Evolutionary conservation across 2,329 filamentous ascomycete genomes (phyloP).

Genomic region (Sarocladium kiliense): DNA sequence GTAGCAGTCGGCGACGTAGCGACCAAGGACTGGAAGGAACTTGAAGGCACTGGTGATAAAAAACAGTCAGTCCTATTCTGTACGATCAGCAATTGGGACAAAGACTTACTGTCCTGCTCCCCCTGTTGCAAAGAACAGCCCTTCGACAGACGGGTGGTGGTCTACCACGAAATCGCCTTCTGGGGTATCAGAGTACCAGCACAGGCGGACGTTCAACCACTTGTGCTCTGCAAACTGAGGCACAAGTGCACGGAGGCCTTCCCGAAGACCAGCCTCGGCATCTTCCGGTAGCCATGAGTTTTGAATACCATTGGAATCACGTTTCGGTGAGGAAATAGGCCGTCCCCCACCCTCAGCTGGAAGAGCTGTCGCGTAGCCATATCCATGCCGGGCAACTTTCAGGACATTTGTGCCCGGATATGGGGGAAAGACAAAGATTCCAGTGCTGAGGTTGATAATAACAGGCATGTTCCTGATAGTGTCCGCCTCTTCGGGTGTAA

Average conservation of each 20-base stretch:
- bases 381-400: slow-evolving; percentile 57
- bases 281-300: slow-evolving; percentile 43
- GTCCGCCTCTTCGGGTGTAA: slow-evolving; percentile 53
- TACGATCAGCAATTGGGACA: too few relatives aligned
- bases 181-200: slow-evolving; percentile 63
- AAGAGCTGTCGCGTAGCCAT: slow-evolving; percentile 41
- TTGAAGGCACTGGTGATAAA: slow-evolving; percentile 19
- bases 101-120: slow-evolving; percentile 35
- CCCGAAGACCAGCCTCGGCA: slow-evolving; percentile 45
- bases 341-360: slow-evolving; percentile 16
- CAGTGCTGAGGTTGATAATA: slow-evolving; percentile 41
- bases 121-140: slow-evolving; percentile 42
- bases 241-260: slow-evolving; percentile 46
- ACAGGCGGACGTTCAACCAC: slow-evolving; percentile 48
- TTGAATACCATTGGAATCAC: slow-evolving; percentile 28
- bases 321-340: slow-evolving; percentile 26
- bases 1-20: slow-evolving; percentile 25
- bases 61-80: not conserved
- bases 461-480: slow-evolving; percentile 52
- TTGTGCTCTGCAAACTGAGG: slow-evolving; percentile 43
- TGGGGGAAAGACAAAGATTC: slow-evolving; percentile 34
- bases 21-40: slow-evolving; percentile 20
- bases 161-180: slow-evolving; percentile 58
- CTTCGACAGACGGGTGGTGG: slow-evolving; percentile 25
- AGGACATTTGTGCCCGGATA: slow-evolving; percentile 41